A percentile compares a stretch with the other conserved stretches of the same genome.
These are phyloP conservation scores for Rhynchospora pubera DNA, from an alignment of 176 grass and related monocot genomes.

Conservation along the genomic window DNA sequence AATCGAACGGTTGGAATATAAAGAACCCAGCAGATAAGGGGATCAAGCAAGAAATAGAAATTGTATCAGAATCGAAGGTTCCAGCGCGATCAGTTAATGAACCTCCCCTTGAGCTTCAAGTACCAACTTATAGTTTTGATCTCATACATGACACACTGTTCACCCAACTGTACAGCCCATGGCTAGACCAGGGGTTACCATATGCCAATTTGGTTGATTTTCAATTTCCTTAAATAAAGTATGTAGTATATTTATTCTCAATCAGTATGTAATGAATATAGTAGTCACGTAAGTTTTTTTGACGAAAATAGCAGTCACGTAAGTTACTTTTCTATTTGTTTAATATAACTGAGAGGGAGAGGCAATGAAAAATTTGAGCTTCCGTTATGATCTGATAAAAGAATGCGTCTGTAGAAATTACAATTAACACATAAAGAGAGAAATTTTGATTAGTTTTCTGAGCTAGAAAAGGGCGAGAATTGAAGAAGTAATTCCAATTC, in stretches of 20 bases:
- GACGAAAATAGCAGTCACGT: too few species aligned
- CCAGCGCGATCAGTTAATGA: conserved; percentile 20
- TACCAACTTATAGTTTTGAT: conserved; percentile 31
- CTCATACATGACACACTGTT: conserved; percentile 56
- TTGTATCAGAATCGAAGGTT: conserved; percentile 22
- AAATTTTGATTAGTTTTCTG: neutral
- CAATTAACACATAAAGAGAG: neutral
- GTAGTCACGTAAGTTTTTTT: too few species aligned
- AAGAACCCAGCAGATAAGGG: neutral
- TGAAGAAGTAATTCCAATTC: neutral
- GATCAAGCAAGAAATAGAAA: conserved; percentile 30
- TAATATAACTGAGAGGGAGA: neutral
- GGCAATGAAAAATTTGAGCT: too few species aligned
- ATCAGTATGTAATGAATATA: too few species aligned
- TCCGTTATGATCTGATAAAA: neutral
- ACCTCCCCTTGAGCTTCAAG: conserved; percentile 25
- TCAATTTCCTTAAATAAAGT: neutral
- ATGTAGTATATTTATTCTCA: neutral
- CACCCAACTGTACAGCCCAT: conserved; percentile 61
- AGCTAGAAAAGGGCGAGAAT: neutral
- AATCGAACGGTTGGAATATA: neutral
- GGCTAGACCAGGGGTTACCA: conserved; percentile 62
- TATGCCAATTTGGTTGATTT: conserved; percentile 47
- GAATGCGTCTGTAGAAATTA: neutral
- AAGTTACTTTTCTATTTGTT: neutral